Evolutionary conservation across 2,329 filamentous ascomycete species (phyloP).

Genomic region (Biscogniauxia marginata): DNA sequence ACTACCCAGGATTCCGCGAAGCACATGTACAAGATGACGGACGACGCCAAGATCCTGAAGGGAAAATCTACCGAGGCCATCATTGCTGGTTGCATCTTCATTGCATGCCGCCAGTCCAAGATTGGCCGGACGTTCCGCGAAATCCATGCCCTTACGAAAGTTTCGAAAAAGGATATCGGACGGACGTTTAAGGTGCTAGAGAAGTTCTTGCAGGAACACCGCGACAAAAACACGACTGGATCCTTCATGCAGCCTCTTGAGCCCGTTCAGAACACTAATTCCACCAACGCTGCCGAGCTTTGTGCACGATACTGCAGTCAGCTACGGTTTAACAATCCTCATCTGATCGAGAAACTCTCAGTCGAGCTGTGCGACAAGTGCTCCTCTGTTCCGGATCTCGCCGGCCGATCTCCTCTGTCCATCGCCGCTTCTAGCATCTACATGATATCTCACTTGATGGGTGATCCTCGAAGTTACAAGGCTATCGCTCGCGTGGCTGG

Average conservation of each 20-base stretch:
- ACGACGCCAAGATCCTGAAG: conserved; percentile 91
- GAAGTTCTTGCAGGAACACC: conserved; percentile 75
- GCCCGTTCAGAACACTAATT: conserved; percentile 70
- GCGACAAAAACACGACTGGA: conserved; percentile 58
- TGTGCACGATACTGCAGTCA: conserved; percentile 88
- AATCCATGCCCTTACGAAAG: conserved; percentile 88
- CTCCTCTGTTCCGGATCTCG: conserved; percentile 73
- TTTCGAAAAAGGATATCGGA: conserved; percentile 96
- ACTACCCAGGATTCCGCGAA: conserved; percentile 87
- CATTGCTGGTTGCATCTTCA: conserved; percentile 95
- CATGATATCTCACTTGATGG: conserved; percentile 87
- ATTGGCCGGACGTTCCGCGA: conserved; percentile 90
- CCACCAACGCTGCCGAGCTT: conserved; percentile 79
- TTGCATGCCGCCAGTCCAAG: conserved; percentile 87
- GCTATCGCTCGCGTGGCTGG: conserved; percentile 82
- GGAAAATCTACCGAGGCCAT: conserved; percentile 92
- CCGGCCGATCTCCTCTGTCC: conserved; percentile 89
- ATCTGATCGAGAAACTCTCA: conserved; percentile 76
- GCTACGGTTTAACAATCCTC: conserved; percentile 69
- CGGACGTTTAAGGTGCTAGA: conserved; percentile 92
- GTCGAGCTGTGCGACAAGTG: conserved; percentile 76
- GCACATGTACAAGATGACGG: conserved; percentile 91
- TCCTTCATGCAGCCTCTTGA: conserved; percentile 57
- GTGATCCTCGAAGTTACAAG: conserved; percentile 74
- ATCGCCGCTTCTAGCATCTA: conserved; percentile 96